Evolutionary conservation across 352 stramenopile genomes (phyloP), one percentile per base, ranked within the genome.

Genomic region (Aphanomyces invadans): DNA sequence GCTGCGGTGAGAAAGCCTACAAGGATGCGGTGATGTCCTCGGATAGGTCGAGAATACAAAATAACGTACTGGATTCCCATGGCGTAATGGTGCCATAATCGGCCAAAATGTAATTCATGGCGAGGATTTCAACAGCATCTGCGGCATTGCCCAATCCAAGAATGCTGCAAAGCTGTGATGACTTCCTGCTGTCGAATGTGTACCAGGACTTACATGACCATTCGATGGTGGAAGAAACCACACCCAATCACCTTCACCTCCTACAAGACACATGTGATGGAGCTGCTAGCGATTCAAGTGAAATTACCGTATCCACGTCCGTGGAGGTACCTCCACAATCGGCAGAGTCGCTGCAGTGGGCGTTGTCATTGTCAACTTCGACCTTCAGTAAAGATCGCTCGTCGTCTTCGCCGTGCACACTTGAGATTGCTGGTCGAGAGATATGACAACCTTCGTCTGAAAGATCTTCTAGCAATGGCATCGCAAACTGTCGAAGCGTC

Each of bases 111-210:
- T 95, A 97, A 21, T 88, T 88, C 46, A 96, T 94, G 1, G 83
- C 87, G 7, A 96, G 80, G 69, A 96, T 92, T 73, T 97, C 89
- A 29, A 96, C 90, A 1, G 89, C 89, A 57, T 97, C 89, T 0
- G 87, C 87, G 1, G 86, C 89, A 70, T 96, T 97, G 1, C 81
- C 89, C 17, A 90, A 69, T 1, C 82, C 84, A 19, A 93, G 67
- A 70, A 91, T 91, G 17, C 80, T 91, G 70, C 51, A 12, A 39
- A 19, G 9, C 9, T 45, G 9, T n/a, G n/a, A n/a, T n/a, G n/a
- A 48, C n/a, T n/a, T n/a, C n/a, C n/a, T n/a, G n/a, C n/a, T n/a
- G n/a, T n/a, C n/a, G n/a, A n/a, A n/a, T n/a, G n/a, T n/a, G n/a
- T n/a, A n/a, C n/a, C n/a, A n/a, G n/a, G 67, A 67, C 83, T 52